Evolutionary conservation across 2,329 filamentous ascomycete genomes (phyloP).

Genomic region (Fusarium hainanense): DNA sequence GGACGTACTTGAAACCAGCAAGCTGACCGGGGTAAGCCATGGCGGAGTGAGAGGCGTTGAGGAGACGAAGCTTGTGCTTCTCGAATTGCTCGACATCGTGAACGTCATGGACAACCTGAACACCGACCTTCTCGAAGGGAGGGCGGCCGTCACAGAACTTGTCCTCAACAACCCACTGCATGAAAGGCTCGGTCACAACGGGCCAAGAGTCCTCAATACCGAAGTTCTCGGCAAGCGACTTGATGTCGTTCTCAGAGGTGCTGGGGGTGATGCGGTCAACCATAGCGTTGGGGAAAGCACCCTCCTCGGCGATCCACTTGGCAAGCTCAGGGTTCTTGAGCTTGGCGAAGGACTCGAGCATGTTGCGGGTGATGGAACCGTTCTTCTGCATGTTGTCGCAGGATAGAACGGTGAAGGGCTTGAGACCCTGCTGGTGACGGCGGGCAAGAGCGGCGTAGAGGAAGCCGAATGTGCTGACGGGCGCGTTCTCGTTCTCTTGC

Average conservation of each 20-base stretch:
- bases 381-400: constrained; percentile 70
- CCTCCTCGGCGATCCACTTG: constrained; percentile 60
- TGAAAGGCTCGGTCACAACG: constrained; percentile 66
- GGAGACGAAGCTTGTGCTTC: constrained; percentile 66
- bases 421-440: constrained; percentile 58
- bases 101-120: constrained; percentile 63
- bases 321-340: constrained; percentile 60
- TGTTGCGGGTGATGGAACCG: constrained; percentile 62
- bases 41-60: constrained; percentile 65
- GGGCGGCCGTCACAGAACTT: constrained; percentile 63
- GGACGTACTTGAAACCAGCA: constrained; percentile 64
- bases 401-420: constrained; percentile 65
- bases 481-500: constrained; percentile 56
- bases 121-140: constrained; percentile 63
- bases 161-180: constrained; percentile 67
- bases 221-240: constrained; percentile 56
- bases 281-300: constrained; percentile 66
- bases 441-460: constrained; percentile 62
- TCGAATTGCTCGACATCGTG: constrained; percentile 65
- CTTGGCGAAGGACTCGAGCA: constrained; percentile 63
- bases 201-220: constrained; percentile 64
- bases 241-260: constrained; percentile 59
- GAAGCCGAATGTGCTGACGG: constrained; percentile 63
- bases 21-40: constrained; percentile 63
- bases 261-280: constrained; percentile 66